Conservation (phyloP, 106 monocot species). For the Allium fistulosum region DNA sequence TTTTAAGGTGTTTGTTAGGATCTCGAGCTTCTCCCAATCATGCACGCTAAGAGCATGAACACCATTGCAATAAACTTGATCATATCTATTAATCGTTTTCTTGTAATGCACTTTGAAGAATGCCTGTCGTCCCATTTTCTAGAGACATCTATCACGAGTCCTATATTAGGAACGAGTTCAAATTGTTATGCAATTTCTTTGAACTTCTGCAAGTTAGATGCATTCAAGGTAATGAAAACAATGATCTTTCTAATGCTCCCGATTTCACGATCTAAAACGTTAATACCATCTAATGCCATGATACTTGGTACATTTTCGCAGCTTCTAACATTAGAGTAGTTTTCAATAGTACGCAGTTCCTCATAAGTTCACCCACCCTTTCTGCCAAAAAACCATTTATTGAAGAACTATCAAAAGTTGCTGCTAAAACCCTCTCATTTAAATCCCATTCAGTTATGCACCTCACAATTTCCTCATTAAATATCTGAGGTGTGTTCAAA, state of each 20-base stretch:
- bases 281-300: conserved; percentile 22
- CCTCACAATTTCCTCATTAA: conserved; percentile 10
- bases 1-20: conserved; percentile 5
- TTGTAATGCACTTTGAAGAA: conserved; percentile 9
- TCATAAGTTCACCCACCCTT: not conserved
- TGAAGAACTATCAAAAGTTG: conserved; percentile 2
- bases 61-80: not conserved
- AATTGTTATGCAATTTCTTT: conserved; percentile 11
- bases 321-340: conserved; percentile 12
- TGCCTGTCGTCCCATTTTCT: conserved; percentile 5
- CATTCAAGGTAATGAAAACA: not conserved
- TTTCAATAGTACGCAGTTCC: conserved; percentile 4
- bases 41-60: not conserved
- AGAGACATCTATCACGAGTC: conserved; percentile 3
- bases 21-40: conserved; percentile 7
- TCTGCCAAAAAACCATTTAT: not conserved
- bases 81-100: conserved; percentile 1
- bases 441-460: conserved; percentile 14
- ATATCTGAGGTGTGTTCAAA: conserved; percentile 1
- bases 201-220: conserved; percentile 9
- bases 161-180: not conserved
- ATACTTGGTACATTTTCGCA: conserved; percentile 1
- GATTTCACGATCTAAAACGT: not conserved
- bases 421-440: conserved; percentile 1
- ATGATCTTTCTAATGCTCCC: conserved; percentile 8